These are phyloP conservation scores for Actinomortierella ambigua DNA, from an alignment of 371 early-diverging fungal species.

Conservation along the genomic window DNA sequence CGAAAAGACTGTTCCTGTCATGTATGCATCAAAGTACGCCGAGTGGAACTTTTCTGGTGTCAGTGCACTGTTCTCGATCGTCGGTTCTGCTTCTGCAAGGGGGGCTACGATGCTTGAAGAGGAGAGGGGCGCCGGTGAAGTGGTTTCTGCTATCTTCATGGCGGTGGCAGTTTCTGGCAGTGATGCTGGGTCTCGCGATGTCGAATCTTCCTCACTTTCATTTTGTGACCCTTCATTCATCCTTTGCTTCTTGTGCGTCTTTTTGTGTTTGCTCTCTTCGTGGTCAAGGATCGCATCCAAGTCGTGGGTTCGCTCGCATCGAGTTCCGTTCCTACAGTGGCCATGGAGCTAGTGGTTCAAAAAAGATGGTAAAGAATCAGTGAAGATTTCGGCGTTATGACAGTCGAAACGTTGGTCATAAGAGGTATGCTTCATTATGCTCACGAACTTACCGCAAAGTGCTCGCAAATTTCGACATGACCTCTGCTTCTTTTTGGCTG, in stretches of 20 bases:
- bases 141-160: background rate
- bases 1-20: conserved; percentile 90
- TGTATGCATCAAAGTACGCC: conserved; percentile 91
- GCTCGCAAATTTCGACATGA: conserved; percentile 15
- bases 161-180: background rate
- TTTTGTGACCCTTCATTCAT: background rate
- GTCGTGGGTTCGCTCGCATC: conserved; percentile 78
- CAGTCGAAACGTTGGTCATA: too few relatives aligned
- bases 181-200: background rate
- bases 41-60: conserved; percentile 70
- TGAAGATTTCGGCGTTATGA: background rate
- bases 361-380: background rate
- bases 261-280: conserved; percentile 51
- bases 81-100: background rate
- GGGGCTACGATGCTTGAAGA: too few relatives aligned
- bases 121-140: background rate
- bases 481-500: background rate
- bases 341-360: conserved; percentile 64
- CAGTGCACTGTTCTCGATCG: background rate
- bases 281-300: conserved; percentile 80
- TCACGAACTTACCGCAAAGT: conserved; percentile 33
- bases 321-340: conserved; percentile 63
- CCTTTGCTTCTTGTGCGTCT: conserved; percentile 20
- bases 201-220: background rate
- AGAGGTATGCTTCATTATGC: too few relatives aligned